Evolutionary conservation across 768 basidiomycete genomes (phyloP), one percentile per base, ranked within the genome.

Genomic region (Cyclocybe cylindracea): DNA sequence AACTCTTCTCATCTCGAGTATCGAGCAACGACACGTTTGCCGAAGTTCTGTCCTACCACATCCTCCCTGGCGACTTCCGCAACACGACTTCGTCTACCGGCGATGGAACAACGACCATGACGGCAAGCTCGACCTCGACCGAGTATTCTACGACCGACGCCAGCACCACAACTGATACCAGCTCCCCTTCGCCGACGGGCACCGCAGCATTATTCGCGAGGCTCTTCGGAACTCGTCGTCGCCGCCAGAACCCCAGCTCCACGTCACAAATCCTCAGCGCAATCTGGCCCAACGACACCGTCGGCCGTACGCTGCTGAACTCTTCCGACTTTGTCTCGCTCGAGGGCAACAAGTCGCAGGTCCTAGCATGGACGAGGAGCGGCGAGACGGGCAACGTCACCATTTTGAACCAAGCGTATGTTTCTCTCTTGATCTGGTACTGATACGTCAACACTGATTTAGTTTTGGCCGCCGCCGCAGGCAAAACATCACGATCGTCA

Each of bases 221-320:
- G 18, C 41, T 49, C 11, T 53, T 49, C 31, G 54, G 52, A 11
- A 38, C 34, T 29, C 44, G 52, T 24, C 43, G 49, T 42, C 44
- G 10, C 40, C 57, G 33, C 7, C 10, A 16, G 19, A 18, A 13
- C 10, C n/a, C 39, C 51, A 35, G 8, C 41, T 48, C 53, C 10
- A 50, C 32, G 10, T 50, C 44, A 7, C 58, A 58, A 39, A 70
- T 75, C 4, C 53, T 68, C 8, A 70, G 75, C n/a, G 66, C 69
- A 9, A 64, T 67, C 11, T 78, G 69, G 50, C 85, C 87, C 2
- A 82, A 79, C 57, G 72, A 76, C 55, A 87, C 86, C 0, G 67
- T 91, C 48, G 85, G 83, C 1, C 78, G 84, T 37, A 85, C 87
- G 0, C 68, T 85, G n/a, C 73, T 89, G 39, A 78, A 77, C 39